These are phyloP conservation scores for Plasmodium fragile DNA, from an alignment of 169 alveolate species.

Conservation along the genomic window DNA sequence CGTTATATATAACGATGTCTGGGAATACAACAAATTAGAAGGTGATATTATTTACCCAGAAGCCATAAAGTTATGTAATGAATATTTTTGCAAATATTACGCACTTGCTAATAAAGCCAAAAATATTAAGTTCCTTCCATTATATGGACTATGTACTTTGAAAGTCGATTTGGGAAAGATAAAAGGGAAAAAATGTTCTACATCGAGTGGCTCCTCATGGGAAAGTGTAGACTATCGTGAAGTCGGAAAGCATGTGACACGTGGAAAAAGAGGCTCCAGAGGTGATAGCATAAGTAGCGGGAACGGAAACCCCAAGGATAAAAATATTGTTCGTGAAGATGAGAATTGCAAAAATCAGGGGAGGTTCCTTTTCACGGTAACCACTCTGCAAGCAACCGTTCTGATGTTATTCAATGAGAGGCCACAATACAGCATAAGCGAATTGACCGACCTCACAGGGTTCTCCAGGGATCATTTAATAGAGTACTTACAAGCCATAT, in stretches of 20 bases:
- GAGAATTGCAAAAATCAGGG: neutral
- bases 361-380: conserved; percentile 39
- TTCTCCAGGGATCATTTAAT: conserved; percentile 36
- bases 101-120: conserved; percentile 28
- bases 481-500: conserved; percentile 32
- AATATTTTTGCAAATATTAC: conserved; percentile 39
- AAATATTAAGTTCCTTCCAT: conserved; percentile 48
- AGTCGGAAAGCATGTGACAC: neutral
- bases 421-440: conserved; percentile 17
- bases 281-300: neutral
- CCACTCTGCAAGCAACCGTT: conserved; percentile 41
- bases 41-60: conserved; percentile 29
- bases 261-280: neutral
- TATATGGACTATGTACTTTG: conserved; percentile 49
- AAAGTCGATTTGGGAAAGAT: conserved; percentile 40
- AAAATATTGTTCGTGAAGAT: neutral
- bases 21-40: conserved; percentile 63
- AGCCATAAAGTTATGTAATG: conserved; percentile 43
- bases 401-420: conserved; percentile 39
- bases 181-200: neutral
- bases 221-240: neutral
- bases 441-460: conserved; percentile 21
- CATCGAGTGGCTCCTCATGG: neutral
- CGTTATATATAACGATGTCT: conserved; percentile 46
- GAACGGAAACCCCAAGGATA: neutral